Conservation (phyloP, 1,139 yeast genomes). For the Sugiyamaella sp. region DNA sequence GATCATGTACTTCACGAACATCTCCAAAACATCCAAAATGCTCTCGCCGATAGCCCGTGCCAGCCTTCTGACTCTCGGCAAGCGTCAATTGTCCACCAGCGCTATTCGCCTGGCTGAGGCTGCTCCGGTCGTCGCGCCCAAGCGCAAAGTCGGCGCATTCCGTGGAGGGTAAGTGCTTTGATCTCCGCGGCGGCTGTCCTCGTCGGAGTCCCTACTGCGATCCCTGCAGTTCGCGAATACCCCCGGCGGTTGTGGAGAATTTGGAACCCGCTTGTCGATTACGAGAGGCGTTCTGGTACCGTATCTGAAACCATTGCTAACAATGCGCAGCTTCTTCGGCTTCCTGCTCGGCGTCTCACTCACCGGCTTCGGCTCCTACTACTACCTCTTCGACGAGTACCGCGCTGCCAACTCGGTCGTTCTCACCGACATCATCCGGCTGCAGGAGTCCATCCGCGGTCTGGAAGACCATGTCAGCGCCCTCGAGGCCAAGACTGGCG, state of each 20-base stretch:
- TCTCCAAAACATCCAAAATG: constrained; percentile 4
- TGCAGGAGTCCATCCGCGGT: constrained; percentile 66
- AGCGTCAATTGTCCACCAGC: constrained; percentile 22
- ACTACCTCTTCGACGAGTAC: constrained; percentile 77
- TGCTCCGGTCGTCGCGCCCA: constrained; percentile 22
- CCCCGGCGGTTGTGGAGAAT: too few relatives aligned
- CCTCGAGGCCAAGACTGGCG: constrained; percentile 36
- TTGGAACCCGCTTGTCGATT: not conserved
- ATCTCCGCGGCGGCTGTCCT: not conserved
- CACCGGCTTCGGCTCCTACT: constrained; percentile 78
- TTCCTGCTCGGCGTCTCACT: constrained; percentile 74
- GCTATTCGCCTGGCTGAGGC: constrained; percentile 22
- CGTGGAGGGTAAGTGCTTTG: constrained; percentile 39
- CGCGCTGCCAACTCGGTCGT: constrained; percentile 71
- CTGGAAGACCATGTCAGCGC: constrained; percentile 56
- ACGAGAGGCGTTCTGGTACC: not conserved
- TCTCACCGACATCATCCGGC: constrained; percentile 70
- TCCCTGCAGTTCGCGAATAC: not conserved
- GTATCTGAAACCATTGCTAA: not conserved
- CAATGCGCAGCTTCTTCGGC: constrained; percentile 49
- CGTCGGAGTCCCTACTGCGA: too few relatives aligned
- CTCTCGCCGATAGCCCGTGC: constrained; percentile 2
- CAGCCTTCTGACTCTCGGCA: constrained; percentile 1
- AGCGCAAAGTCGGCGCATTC: constrained; percentile 39
- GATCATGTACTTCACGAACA: not conserved